Evolutionary conservation across 2,329 filamentous ascomycete genomes (phyloP), one percentile per base, ranked within the genome.

Genomic region (Alternaria sp.): DNA sequence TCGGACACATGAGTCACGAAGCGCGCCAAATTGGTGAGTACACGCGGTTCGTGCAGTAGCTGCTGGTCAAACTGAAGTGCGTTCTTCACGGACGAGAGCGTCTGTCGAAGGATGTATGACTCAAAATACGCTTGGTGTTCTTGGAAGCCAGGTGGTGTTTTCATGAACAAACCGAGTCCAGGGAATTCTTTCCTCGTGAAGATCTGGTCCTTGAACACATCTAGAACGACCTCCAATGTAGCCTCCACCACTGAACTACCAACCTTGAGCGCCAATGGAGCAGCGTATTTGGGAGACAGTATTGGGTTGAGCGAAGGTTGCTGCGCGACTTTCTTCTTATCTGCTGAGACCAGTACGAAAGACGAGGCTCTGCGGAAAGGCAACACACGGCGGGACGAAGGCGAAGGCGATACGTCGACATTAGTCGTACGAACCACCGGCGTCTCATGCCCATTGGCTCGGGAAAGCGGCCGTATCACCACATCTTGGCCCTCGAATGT

Each of bases 111-210:
- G 3, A 98, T 82, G 73, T 94, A 97, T 0, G 95, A 96, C 74
- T 96, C 93, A 67, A 99, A 97, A 75, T 94, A 96, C 0, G 93
- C 93, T 71, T 97, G 94, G 68, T 98, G 93, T 74, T 98, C 95
- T 67, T 94, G 88, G 71, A 96, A 97, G 0, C 94, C 94, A 0
- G 95, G 93, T 1, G 96, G 95, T 0, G 94, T 91, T 75, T 95
- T 97, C 54, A 92, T 82, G 72, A 92, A 96, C 9, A 99, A 81
- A 0, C 90, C 89, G 54, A 99, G 91, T 0, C 95, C 94, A 3
- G 90, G 85, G 73, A 98, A 99, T 54, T 99, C 95, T 75, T 97
- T 97, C 26, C 93, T 89, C 30, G 86, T 86, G 42, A 97, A 87
- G 0, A 98, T 81, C 69, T 98, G 93, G 70, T 97, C 94, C 51